These are phyloP conservation scores for Arabis hirsuta DNA, from an alignment of 345 rosid species.

Conservation along the genomic window DNA sequence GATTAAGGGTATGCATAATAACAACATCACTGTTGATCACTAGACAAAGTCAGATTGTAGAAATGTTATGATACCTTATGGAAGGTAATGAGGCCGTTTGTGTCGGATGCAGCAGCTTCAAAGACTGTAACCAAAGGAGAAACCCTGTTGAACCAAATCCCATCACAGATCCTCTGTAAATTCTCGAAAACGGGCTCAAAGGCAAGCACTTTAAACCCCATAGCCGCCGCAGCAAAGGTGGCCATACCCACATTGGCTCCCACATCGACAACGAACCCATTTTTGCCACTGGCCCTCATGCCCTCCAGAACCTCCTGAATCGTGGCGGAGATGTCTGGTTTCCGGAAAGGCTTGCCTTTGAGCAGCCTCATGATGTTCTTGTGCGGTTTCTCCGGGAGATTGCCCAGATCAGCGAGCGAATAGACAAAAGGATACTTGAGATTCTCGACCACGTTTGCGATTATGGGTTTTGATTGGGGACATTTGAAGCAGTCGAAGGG, in stretches of 20 bases:
- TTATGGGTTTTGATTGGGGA: slow-evolving; percentile 82
- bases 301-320: slow-evolving; percentile 72
- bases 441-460: slow-evolving; percentile 86
- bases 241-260: slow-evolving; percentile 99
- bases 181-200: slow-evolving; percentile 95
- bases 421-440: slow-evolving; percentile 76
- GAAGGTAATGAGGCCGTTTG: slow-evolving; percentile 76
- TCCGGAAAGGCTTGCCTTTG: slow-evolving; percentile 89
- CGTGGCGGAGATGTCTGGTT: slow-evolving; percentile 87
- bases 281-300: slow-evolving; percentile 46
- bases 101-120: slow-evolving; percentile 88
- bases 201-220: slow-evolving; percentile 89
- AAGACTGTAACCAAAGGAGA: slow-evolving; percentile 76
- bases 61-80: slow-evolving; percentile 62
- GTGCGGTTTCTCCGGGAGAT: slow-evolving; percentile 91
- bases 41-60: not conserved
- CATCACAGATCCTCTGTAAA: slow-evolving; percentile 95
- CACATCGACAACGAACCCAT: slow-evolving; percentile 80
- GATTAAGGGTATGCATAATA: not conserved
- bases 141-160: slow-evolving; percentile 87
- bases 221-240: slow-evolving; percentile 86
- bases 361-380: slow-evolving; percentile 88
- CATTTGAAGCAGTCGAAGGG: slow-evolving; percentile 73
- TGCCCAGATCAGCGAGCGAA: slow-evolving; percentile 87
- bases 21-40: not conserved